These are phyloP conservation scores for Salix purpurea DNA, from an alignment of 345 rosid species.

Conservation along the genomic window DNA sequence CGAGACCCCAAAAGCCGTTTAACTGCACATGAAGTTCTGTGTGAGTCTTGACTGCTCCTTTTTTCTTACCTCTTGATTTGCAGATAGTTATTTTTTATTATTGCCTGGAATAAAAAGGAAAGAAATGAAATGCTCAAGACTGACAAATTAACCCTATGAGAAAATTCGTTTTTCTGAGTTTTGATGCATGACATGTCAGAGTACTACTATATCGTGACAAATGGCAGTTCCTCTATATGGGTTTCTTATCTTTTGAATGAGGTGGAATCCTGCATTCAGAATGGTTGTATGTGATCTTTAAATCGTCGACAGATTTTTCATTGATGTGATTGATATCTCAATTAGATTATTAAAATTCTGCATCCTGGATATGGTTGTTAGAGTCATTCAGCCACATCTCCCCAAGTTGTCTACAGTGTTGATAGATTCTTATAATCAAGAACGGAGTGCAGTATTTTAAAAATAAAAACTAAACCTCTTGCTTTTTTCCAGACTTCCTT, in stretches of 20 bases:
- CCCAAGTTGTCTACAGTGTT: neutral
- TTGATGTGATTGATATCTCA: neutral
- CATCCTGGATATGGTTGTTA: neutral
- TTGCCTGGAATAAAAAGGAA: neutral
- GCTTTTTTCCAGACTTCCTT: neutral
- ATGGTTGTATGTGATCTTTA: neutral
- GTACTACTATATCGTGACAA: too few relatives aligned
- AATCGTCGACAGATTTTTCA: neutral
- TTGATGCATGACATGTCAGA: neutral
- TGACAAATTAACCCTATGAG: neutral
- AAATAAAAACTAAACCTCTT: neutral
- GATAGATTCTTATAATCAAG: neutral
- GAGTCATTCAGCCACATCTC: neutral
- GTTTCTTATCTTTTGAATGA: neutral
- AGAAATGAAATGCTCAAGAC: neutral
- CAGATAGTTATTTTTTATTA: neutral
- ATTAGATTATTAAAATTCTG: neutral
- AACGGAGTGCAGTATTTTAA: neutral
- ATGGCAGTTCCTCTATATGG: neutral
- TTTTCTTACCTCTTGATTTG: neutral
- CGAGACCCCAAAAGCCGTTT: slow-evolving; percentile 28
- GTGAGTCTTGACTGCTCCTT: slow-evolving; percentile 14
- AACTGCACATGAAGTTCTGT: slow-evolving; percentile 31
- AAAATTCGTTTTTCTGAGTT: neutral
- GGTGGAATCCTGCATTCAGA: neutral